phyloP scores from a whole-genome alignment of 176 grass and related monocot species.

The Coix lacrymajobi region DNA sequence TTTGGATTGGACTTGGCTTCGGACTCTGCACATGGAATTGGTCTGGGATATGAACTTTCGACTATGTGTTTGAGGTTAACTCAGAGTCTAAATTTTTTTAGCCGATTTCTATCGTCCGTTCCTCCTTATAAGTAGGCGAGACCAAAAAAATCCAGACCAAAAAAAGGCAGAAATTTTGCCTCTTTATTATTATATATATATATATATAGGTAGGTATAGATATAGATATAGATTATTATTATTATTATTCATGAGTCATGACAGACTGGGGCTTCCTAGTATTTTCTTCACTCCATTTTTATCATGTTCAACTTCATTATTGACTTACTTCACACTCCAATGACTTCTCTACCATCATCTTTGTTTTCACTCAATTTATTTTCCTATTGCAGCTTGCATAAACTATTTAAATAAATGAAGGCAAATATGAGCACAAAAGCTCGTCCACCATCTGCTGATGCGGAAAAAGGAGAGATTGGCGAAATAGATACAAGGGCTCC shows the following conservation, averaged over 20 bases:
- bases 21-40: too few relatives aligned
- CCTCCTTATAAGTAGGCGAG: too few relatives aligned
- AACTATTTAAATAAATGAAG: not conserved
- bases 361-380: conserved; percentile 7
- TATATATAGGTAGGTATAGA: too few relatives aligned
- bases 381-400: conserved; percentile 28
- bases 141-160: too few relatives aligned
- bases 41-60: too few relatives aligned
- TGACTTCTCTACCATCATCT: not conserved
- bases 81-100: too few relatives aligned
- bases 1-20: too few relatives aligned
- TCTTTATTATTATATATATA: too few relatives aligned
- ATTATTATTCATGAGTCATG: not conserved
- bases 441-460: conserved; percentile 44
- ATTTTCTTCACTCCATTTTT: not conserved
- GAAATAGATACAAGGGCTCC: conserved; percentile 98
- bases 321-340: not conserved
- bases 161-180: too few relatives aligned
- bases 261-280: not conserved
- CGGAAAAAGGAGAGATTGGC: conserved; percentile 55
- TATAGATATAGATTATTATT: not conserved
- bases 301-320: not conserved
- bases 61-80: too few relatives aligned
- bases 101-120: too few relatives aligned
- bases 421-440: conserved; percentile 66